A percentile compares a stretch with the other conserved stretches of the same genome.
These are phyloP conservation scores for Calcarisporium arbuscula DNA, from an alignment of 2,329 filamentous ascomycete species.

Conservation along the genomic window DNA sequence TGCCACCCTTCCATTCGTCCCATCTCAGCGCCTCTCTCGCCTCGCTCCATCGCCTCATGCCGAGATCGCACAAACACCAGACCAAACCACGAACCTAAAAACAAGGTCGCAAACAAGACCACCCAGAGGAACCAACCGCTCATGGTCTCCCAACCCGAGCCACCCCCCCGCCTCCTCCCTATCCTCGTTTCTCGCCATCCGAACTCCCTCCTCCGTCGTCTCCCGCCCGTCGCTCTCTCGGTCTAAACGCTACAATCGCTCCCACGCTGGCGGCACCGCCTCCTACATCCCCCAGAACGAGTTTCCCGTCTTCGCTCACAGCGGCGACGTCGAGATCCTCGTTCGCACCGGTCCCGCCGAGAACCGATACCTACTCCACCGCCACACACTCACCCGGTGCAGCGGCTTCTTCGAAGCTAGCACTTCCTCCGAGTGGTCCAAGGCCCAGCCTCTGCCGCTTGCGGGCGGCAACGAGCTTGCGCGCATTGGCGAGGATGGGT, in stretches of 20 bases:
- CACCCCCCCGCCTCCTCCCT: constrained; percentile 23
- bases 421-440: constrained; percentile 69
- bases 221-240: constrained; percentile 55
- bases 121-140: too few relatives aligned
- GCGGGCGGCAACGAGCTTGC: constrained; percentile 40
- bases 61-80: too few relatives aligned
- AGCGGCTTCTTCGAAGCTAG: constrained; percentile 91
- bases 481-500: constrained; percentile 42
- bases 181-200: constrained; percentile 47
- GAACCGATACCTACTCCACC: constrained; percentile 80
- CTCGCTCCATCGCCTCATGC: too few relatives aligned
- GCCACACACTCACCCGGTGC: constrained; percentile 79
- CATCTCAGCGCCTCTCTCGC: too few relatives aligned
- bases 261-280: constrained; percentile 65
- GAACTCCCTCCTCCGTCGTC: constrained; percentile 51
- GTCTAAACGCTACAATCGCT: constrained; percentile 69
- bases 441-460: constrained; percentile 20
- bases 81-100: too few relatives aligned
- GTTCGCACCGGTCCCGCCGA: constrained; percentile 58
- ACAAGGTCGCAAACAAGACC: too few relatives aligned
- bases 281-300: constrained; percentile 74
- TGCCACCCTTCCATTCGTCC: too few relatives aligned
- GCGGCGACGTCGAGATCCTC: constrained; percentile 87
- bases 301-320: constrained; percentile 84
- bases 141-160: constrained; percentile 61